Evolutionary conservation across 2,329 filamentous ascomycete genomes (phyloP), one percentile per base, ranked within the genome.

Genomic region (Fusarium sp.): DNA sequence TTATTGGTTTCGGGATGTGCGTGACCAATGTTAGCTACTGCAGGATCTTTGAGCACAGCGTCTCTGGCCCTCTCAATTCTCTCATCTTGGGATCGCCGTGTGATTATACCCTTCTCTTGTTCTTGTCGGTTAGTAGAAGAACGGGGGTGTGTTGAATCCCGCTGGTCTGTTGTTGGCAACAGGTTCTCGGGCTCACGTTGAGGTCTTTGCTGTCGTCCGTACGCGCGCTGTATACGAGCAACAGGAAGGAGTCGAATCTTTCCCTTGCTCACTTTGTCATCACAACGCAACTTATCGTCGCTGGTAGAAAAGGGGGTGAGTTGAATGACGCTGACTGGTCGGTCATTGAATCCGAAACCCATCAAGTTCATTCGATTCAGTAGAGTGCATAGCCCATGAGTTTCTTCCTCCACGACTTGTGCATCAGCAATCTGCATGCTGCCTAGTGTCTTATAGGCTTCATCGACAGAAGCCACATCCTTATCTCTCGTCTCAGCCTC

Each of bases 11-110:
- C 15, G 36, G 14, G 31, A 10, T 58, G 11, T 19, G 33, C 31
- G 38, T 10, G 46, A n/a, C 70, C 45, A 28, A 70, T 45, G 36
- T 51, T 43, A 21, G 62, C 53, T 22, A 73, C 57, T 11, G 70
- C 68, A n/a, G 62, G 60, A n/a, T 70, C 68, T 14, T 60, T 47
- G 6, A 70, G 24, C 6, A 73, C 61, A n/a, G 69, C 68, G 13
- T 66, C 44, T 33, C 63, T 62, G 21, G 68, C 66, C 28, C 39
- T 63, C 15, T 44, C 42, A 13, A 61, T 22, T 7, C 10, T 46
- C n/a, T 49, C 26, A 9, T 21, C 10, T 14, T 50, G 17, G 17
- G 15, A 14, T 21, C 10, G 47, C 8, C 13, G 15, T 19, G n/a
- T 45, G 13, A 11, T 3, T 7, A 14, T 15, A 19, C 13, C 9